phyloP scores from a whole-genome alignment of 148 eudicot species.

The Amaranthus palmeri region DNA sequence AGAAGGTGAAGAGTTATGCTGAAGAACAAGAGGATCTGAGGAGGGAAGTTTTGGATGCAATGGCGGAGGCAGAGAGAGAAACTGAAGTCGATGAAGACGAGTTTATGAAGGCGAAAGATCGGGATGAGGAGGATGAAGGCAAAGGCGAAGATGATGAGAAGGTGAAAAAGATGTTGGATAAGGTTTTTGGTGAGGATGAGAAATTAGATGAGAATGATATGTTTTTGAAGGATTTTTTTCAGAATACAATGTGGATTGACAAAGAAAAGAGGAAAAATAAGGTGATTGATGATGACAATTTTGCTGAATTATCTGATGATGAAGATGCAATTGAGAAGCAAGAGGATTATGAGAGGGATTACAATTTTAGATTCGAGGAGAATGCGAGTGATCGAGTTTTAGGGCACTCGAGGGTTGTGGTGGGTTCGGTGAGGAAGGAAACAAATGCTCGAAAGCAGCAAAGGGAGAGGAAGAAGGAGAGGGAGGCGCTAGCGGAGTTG shows the following conservation, averaged over 20 bases:
- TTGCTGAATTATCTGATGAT: constrained; percentile 52
- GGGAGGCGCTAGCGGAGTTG: constrained; percentile 55
- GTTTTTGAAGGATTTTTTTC: constrained; percentile 73
- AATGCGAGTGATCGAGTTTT: constrained; percentile 60
- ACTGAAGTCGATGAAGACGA: constrained; percentile 32
- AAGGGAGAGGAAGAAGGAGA: constrained; percentile 88
- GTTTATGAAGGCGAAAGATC: constrained; percentile 43
- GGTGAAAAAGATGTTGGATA: constrained; percentile 55
- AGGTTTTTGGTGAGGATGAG: constrained; percentile 66
- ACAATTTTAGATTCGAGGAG: constrained; percentile 81
- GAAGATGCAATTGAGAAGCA: constrained; percentile 72
- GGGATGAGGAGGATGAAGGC: constrained; percentile 22
- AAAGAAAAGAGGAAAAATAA: constrained; percentile 30
- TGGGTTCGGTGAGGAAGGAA: constrained; percentile 90
- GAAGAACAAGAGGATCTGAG: constrained; percentile 68
- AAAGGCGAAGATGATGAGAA: constrained; percentile 41
- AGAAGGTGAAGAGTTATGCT: constrained; percentile 38
- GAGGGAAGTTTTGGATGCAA: constrained; percentile 38
- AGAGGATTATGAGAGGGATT: constrained; percentile 82
- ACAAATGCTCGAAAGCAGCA: constrained; percentile 64
- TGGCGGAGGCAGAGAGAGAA: constrained; percentile 42
- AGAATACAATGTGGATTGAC: constrained; percentile 71
- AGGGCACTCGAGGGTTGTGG: constrained; percentile 66
- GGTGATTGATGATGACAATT: constrained; percentile 27
- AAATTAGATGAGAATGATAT: constrained; percentile 52